Conservation (phyloP, 768 basidiomycete species). For the Suillus subaureus region DNA sequence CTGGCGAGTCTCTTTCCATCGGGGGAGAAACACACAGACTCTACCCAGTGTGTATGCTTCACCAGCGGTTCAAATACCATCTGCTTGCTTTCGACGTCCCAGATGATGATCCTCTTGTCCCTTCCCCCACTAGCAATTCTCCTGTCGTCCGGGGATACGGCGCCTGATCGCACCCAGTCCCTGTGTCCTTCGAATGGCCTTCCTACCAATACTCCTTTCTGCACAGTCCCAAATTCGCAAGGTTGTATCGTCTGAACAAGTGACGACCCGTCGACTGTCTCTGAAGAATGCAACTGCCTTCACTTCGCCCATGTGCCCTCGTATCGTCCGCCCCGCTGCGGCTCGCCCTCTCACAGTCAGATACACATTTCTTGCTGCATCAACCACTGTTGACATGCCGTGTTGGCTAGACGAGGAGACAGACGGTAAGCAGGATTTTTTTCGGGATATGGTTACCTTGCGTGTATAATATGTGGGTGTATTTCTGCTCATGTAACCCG, state of each 20-base stretch:
- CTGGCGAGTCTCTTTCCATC: conserved; percentile 14
- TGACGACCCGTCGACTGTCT: conserved; percentile 26
- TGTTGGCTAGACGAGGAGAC: not conserved
- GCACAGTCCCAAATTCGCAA: conserved; percentile 17
- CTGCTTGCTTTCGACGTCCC: conserved; percentile 27
- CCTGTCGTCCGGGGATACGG: conserved; percentile 6
- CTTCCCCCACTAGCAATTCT: conserved; percentile 29
- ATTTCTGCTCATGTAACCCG: not conserved
- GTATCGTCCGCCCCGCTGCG: no score
- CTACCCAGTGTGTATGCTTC: conserved; percentile 9
- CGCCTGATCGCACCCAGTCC: not conserved
- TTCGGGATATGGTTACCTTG: not conserved
- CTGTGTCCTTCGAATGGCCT: conserved; percentile 9
- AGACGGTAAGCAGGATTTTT: not conserved
- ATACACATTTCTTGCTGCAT: not conserved
- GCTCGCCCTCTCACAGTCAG: not conserved
- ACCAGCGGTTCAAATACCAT: conserved; percentile 7
- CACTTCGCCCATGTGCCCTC: conserved; percentile 28
- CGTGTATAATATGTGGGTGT: not conserved
- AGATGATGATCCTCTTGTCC: conserved; percentile 33
- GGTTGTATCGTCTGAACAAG: conserved; percentile 28
- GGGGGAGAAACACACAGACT: conserved; percentile 16
- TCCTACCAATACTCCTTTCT: not conserved
- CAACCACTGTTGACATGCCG: not conserved
- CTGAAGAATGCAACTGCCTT: conserved; percentile 31